Percentiles rank a stretch among this genome's conserved stretches.
Evolutionary conservation across 2,329 filamentous ascomycete species (phyloP).

Genomic region (Trichophyton benhamiae): DNA sequence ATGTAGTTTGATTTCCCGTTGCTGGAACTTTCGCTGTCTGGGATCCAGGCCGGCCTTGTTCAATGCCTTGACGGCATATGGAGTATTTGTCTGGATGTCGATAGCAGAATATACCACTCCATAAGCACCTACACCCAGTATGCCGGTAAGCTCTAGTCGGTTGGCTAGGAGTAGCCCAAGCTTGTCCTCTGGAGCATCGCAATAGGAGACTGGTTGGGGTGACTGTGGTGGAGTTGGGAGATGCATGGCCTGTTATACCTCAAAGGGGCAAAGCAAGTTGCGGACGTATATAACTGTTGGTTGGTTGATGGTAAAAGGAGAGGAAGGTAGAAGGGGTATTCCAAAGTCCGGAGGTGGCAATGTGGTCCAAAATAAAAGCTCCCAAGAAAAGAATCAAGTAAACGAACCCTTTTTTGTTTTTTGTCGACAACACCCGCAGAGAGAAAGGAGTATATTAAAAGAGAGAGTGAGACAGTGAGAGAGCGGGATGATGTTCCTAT

Average conservation of each 20-base stretch:
- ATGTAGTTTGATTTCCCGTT: conserved; percentile 84
- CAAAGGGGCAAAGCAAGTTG: neutral
- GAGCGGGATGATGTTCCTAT: neutral
- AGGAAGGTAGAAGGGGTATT: neutral
- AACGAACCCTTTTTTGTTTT: neutral
- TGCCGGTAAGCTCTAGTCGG: conserved; percentile 67
- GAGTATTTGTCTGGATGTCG: conserved; percentile 66
- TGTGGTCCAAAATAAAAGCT: neutral
- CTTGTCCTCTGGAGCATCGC: conserved; percentile 65
- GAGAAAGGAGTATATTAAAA: neutral
- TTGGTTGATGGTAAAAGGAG: neutral
- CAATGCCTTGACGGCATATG: conserved; percentile 92
- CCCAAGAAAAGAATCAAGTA: neutral
- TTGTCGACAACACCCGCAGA: neutral
- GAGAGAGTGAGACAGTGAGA: neutral
- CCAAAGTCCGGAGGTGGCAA: neutral
- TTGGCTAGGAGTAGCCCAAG: conserved; percentile 73
- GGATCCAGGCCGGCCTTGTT: conserved; percentile 86
- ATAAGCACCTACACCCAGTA: conserved; percentile 89
- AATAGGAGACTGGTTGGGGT: conserved; percentile 33
- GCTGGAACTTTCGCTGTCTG: conserved; percentile 79
- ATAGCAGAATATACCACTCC: conserved; percentile 87
- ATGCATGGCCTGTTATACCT: conserved; percentile 18
- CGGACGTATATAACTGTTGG: neutral
- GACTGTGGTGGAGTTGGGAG: conserved; percentile 37